Conservation (phyloP, 768 basidiomycete species). For the Boletus subparvulus region DNA sequence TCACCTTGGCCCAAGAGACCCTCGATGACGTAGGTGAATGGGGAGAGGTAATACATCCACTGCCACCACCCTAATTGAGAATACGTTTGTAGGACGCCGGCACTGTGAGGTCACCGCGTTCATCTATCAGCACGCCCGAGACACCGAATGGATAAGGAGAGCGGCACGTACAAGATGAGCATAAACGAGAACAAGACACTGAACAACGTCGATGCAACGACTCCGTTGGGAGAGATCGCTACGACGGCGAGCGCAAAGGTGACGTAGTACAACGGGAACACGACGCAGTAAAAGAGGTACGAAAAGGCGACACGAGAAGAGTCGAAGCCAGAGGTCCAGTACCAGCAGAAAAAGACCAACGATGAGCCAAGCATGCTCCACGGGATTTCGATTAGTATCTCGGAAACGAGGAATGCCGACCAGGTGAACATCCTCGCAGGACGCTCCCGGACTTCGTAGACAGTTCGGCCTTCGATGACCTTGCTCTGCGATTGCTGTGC, state of each 20-base stretch:
- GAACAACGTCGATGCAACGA: constrained; percentile 43
- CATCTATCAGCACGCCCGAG: neutral
- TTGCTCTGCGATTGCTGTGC: constrained; percentile 60
- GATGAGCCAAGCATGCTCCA: constrained; percentile 42
- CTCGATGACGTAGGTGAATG: constrained; percentile 52
- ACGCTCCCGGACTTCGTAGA: constrained; percentile 65
- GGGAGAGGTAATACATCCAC: constrained; percentile 44
- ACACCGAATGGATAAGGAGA: neutral
- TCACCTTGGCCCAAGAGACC: constrained; percentile 36
- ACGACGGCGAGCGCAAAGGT: constrained; percentile 43
- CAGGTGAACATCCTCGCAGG: constrained; percentile 65
- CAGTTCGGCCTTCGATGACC: constrained; percentile 51
- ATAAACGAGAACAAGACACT: constrained; percentile 40
- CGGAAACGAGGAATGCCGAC: constrained; percentile 55
- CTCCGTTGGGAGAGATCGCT: constrained; percentile 40
- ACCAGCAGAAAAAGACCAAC: constrained; percentile 49
- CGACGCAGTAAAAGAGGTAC: constrained; percentile 38
- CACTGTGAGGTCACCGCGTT: constrained; percentile 26
- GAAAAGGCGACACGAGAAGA: constrained; percentile 39
- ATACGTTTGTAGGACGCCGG: constrained; percentile 50
- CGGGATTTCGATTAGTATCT: constrained; percentile 47
- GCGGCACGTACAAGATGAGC: constrained; percentile 39
- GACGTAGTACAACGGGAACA: constrained; percentile 44
- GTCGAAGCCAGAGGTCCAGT: constrained; percentile 44
- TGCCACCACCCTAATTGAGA: constrained; percentile 36